Percentiles rank a stretch among this genome's conserved stretches.
phyloP scores from a whole-genome alignment of 2,329 filamentous ascomycete species.

The Cordyceps fumosorosea region DNA sequence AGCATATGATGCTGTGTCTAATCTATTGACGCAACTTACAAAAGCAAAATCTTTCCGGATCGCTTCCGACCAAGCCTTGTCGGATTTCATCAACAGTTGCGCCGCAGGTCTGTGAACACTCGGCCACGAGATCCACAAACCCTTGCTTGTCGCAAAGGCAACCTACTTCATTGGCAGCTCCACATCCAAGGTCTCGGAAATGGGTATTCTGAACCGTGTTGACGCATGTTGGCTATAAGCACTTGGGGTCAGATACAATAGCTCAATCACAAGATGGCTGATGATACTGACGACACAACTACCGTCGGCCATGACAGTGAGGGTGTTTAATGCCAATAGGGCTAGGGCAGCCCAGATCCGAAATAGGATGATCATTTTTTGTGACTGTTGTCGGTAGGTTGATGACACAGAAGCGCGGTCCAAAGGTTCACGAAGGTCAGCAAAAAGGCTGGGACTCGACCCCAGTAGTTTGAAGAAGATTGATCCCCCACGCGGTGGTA shows the following conservation, averaged over 20 bases:
- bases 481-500: not conserved
- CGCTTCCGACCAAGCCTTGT: constrained; percentile 13
- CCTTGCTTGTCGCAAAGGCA: constrained; percentile 35
- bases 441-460: not conserved
- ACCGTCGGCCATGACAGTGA: not conserved
- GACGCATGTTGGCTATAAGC: constrained; percentile 18
- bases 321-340: not conserved
- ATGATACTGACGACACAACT: not conserved
- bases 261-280: not conserved
- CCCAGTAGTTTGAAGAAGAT: not conserved
- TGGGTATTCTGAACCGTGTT: constrained; percentile 10
- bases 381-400: not conserved
- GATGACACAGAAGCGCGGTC: not conserved
- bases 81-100: constrained; percentile 19
- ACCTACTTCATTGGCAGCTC: constrained; percentile 23
- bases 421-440: not conserved
- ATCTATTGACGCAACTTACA: constrained; percentile 18
- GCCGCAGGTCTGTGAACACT: constrained; percentile 30
- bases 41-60: constrained; percentile 1
- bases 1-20: not conserved
- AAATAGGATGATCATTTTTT: not conserved
- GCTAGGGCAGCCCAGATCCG: not conserved
- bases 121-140: constrained; percentile 31
- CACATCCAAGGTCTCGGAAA: constrained; percentile 18
- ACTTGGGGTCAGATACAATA: not conserved